phyloP scores from a whole-genome alignment of 2,329 filamentous ascomycete species.

The Epicoccum nigrum region DNA sequence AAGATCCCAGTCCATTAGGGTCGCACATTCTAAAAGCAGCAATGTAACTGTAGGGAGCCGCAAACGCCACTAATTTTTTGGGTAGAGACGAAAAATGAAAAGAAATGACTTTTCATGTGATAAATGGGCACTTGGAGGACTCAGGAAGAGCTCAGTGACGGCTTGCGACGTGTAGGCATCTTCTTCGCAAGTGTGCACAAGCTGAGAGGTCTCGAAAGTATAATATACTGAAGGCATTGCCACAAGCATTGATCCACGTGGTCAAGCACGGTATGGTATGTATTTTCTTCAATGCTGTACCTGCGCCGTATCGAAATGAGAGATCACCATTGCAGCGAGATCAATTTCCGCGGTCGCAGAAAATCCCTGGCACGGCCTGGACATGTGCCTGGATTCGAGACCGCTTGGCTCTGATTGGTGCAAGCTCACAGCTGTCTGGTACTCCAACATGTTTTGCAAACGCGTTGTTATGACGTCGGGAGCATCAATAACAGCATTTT shows the following conservation, averaged over 20 bases:
- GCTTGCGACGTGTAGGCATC: background rate
- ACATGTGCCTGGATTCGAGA: slow-evolving; percentile 7
- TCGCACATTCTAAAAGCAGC: background rate
- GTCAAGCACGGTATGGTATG: background rate
- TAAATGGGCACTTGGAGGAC: background rate
- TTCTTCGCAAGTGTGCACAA: too few species aligned
- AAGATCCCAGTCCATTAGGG: background rate
- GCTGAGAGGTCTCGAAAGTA: too few species aligned
- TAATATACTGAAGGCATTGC: too few species aligned
- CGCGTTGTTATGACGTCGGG: slow-evolving; percentile 10
- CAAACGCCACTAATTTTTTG: background rate
- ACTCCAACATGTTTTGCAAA: background rate
- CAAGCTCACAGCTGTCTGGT: slow-evolving; percentile 6
- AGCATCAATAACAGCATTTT: background rate
- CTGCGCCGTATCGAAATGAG: slow-evolving; percentile 10
- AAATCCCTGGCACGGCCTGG: slow-evolving; percentile 6
- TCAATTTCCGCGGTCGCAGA: slow-evolving; percentile 17
- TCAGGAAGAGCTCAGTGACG: background rate
- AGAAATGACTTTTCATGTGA: background rate
- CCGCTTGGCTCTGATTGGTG: slow-evolving; percentile 2
- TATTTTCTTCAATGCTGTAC: background rate
- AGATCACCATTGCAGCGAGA: slow-evolving; percentile 6
- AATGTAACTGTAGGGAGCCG: background rate
- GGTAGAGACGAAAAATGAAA: background rate
- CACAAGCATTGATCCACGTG: too few species aligned